Conservation (phyloP, 805 yeast genomes). For the Lipomyces mesembrius region DNA sequence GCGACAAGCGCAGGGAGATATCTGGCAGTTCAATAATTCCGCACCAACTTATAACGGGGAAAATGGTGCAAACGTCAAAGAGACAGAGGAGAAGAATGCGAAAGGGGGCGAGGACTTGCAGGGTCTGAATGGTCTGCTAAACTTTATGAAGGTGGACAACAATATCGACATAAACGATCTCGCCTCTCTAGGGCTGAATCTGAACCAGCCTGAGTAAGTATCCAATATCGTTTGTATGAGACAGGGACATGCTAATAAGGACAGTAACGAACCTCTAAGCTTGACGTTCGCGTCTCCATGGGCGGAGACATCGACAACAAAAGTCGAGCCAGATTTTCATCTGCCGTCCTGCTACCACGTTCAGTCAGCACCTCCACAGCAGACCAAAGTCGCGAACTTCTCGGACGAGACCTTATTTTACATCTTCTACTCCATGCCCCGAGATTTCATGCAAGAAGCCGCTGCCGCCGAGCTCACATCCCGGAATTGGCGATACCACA, state of each 20-base stretch:
- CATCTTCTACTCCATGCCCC: constrained; percentile 90
- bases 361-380: constrained; percentile 52
- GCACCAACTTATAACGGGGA: neutral
- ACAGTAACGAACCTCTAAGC: constrained; percentile 51
- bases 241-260: neutral
- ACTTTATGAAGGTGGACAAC: constrained; percentile 65
- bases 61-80: neutral
- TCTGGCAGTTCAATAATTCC: constrained; percentile 10
- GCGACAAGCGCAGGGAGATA: constrained; percentile 17
- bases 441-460: constrained; percentile 89
- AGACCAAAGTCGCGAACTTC: constrained; percentile 55
- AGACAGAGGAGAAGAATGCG: neutral
- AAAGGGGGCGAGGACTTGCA: constrained; percentile 56
- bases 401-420: constrained; percentile 92
- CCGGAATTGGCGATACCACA: constrained; percentile 97
- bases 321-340: constrained; percentile 81
- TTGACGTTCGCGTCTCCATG: constrained; percentile 87
- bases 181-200: constrained; percentile 65
- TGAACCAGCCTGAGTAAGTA: constrained; percentile 50
- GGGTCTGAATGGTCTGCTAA: constrained; percentile 68
- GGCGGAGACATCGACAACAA: constrained; percentile 88
- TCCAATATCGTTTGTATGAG: constrained; percentile 11
- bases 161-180: constrained; percentile 67
- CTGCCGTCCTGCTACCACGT: constrained; percentile 63
- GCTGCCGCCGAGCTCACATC: constrained; percentile 89